Conservation (phyloP, 108 stramenopile genomes). For the Cyclotella atomus region DNA sequence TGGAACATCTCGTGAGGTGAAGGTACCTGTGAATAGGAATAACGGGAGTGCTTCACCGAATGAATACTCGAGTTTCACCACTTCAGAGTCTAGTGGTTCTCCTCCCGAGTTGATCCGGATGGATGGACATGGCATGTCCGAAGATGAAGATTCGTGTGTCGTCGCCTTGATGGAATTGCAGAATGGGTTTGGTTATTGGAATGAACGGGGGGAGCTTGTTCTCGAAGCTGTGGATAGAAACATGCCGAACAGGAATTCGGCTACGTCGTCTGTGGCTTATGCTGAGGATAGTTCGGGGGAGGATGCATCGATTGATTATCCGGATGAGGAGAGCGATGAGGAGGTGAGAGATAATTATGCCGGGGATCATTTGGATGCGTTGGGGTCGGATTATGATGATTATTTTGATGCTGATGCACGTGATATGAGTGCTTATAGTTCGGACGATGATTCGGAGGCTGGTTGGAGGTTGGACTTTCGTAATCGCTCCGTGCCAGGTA, state of each 20-base stretch:
- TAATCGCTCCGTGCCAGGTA: constrained; percentile 22
- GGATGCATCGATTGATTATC: constrained; percentile 52
- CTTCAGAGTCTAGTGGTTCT: constrained; percentile 8
- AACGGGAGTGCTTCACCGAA: neutral
- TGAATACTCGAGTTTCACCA: constrained; percentile 1
- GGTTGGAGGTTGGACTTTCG: constrained; percentile 47
- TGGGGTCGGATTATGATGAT: constrained; percentile 32
- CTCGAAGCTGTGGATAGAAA: constrained; percentile 50
- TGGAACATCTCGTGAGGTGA: too few species aligned
- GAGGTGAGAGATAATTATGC: neutral
- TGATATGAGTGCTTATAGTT: constrained; percentile 5
- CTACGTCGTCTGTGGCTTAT: neutral
- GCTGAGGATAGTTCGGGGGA: constrained; percentile 42
- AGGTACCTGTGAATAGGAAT: too few species aligned
- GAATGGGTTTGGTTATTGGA: constrained; percentile 80
- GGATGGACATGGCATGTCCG: constrained; percentile 17
- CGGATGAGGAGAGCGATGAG: constrained; percentile 30
- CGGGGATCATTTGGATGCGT: neutral
- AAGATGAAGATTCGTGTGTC: constrained; percentile 36
- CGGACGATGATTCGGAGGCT: constrained; percentile 22
- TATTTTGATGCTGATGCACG: constrained; percentile 33
- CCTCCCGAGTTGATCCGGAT: constrained; percentile 29
- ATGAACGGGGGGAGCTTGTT: constrained; percentile 73
- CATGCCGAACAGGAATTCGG: neutral
- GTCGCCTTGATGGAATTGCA: constrained; percentile 52